Evolutionary conservation across 352 stramenopile genomes (phyloP).

Genomic region (Phytopythium mirpurense): DNA sequence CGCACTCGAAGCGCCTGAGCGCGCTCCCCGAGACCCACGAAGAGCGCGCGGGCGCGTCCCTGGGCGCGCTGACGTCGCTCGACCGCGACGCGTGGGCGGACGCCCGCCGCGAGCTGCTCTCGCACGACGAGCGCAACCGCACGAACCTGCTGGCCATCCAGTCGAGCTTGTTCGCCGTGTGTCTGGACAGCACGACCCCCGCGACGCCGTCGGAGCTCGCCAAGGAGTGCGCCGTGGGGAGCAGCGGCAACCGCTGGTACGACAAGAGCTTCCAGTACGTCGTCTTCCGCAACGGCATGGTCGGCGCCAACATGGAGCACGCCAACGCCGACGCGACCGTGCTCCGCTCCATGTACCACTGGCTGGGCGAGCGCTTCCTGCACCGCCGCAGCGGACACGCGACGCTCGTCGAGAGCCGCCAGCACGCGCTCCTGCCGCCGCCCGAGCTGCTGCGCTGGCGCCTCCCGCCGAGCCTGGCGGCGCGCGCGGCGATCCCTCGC

Average conservation of each 20-base stretch:
- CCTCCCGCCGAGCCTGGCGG: constrained; percentile 26
- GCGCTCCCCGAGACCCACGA: constrained; percentile 15
- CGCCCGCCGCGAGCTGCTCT: constrained; percentile 60
- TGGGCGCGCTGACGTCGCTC: constrained; percentile 88
- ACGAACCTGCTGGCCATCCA: constrained; percentile 82
- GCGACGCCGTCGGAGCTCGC: constrained; percentile 37
- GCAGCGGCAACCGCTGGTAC: constrained; percentile 90
- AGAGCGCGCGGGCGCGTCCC: constrained; percentile 26
- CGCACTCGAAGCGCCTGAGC: constrained; percentile 39
- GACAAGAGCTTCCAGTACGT: constrained; percentile 96
- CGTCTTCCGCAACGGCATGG: constrained; percentile 90
- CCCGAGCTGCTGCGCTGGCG: constrained; percentile 53
- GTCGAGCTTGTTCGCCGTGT: constrained; percentile 85
- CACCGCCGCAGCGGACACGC: constrained; percentile 54
- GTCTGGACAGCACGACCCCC: constrained; percentile 67
- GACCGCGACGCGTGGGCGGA: constrained; percentile 87
- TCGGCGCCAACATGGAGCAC: constrained; percentile 92
- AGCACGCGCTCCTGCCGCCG: constrained; percentile 49
- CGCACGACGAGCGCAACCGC: constrained; percentile 38
- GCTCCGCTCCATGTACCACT: constrained; percentile 53
- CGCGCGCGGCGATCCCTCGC: constrained; percentile 26
- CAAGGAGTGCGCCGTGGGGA: constrained; percentile 49
- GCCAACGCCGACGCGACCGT: constrained; percentile 94
- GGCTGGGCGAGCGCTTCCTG: constrained; percentile 57
- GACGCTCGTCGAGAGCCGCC: constrained; percentile 58